Base-by-base conservation (phyloP, 164 flowering plant genomes). In the Chimonanthus praecox region DNA sequence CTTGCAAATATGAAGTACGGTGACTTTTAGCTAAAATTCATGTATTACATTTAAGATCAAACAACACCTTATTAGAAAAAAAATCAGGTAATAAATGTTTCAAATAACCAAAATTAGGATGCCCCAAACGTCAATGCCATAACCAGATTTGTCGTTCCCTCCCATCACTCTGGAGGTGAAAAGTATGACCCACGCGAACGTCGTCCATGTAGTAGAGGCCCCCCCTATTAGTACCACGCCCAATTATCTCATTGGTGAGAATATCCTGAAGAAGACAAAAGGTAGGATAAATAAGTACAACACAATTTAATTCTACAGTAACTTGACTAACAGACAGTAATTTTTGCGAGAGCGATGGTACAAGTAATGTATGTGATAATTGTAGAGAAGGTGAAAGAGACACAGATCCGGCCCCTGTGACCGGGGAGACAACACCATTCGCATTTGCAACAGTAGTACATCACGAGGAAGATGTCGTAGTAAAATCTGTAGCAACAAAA, bases 21-120 rank as follows among this genome's bases (percentile, higher is more conserved):
- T 75, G 78, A 64, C 73, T 75, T n/a, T 80, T 75, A 6, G 76
- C 78, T 16, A 69, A 46, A 54, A 76, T 65, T 43, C 76, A 73
- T n/a, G 74, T 43, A 2, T 72, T 46, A 73, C 64, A 80, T 1
- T 51, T 18, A 49, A 50, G 60, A 4, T 71, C 69, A 15, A 46
- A 61, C 3, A 0, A 3, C 33, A 13, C 7, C 46, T 48, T 6
- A 48, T 47, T 16, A 2, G 60, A 61, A 63, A 63, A 73, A 1
- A 73, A 15, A 18, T 11, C 0, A 3, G 70, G 72, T 10, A 74
- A 49, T 46, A 78, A 45, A 49, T 69, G 43, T 8, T 68, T 71
- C 3, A 71, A 6, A 49, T 73, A 73, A 10, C 62, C 64, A 58
- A 71, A 76, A 3, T 71, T 62, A 2, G 75, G 49, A 76, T 77